Base-by-base conservation (phyloP, 176 grass and related monocot species). In the Aegilops tauschii region DNA sequence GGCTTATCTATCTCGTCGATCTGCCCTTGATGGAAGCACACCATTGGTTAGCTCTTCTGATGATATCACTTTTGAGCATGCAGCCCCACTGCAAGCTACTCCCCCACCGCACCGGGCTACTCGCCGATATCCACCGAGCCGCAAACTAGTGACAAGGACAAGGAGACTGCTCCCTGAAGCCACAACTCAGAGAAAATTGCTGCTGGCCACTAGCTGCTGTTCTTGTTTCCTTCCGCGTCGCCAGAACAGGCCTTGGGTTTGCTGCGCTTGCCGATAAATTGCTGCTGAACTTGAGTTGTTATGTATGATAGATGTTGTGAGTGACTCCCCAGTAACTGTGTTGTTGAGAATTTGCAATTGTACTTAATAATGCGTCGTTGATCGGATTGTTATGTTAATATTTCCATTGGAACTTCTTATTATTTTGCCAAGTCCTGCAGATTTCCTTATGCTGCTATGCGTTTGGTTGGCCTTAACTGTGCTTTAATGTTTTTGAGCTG, bases 1-100 rank as follows among this genome's bases (percentile, higher is more conserved):
- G 5, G 42, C 50, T 14, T 32, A 45, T 69, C 20, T 79, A 47
- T 69, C 31, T 79, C 2, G 7, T 21, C 1, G 56, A 50, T 52
- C 2, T 81, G 35, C 11, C 13, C 45, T 0, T 36, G 4, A 13
- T 83, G n/a, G 5, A 65, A 72, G 30, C 12, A 8, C 44, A 32
- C 45, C 2, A 29, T 68, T 61, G 6, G 54, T 59, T 9, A n/a
- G 3, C 67, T 14, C 64, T 72, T 36, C 42, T 90, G 17, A 85
- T 35, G 59, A 68, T 23, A 34, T 61, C 3, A 67, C 34, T 36
- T 68, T 47, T 63, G 35, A 40, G 3, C 8, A 20, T 83, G 71
- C 96, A 98, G 96, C 44, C 97, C 97, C 35, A 98, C 88, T 27
- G 97, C 86, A 50, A 95, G 93, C 90, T 96, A 98, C 83, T 95